Evolutionary conservation across 2,329 filamentous ascomycete species (phyloP), one percentile per base, ranked within the genome.

Genomic region (Aspergillus ochraceoroseus): DNA sequence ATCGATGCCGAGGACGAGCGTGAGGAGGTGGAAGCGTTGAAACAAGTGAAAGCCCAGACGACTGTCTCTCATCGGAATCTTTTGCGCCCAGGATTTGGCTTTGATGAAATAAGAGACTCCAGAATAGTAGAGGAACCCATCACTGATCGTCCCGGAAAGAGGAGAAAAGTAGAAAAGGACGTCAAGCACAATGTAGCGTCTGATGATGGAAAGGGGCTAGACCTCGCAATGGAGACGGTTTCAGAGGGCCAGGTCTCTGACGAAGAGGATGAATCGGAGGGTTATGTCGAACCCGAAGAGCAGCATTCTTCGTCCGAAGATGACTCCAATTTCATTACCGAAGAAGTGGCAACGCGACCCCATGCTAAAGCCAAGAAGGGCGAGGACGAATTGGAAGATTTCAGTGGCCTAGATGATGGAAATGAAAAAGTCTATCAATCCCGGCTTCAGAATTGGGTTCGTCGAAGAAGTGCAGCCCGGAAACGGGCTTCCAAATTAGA

Each of bases 331-430:
- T 61, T 58, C 31, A 48, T 57, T 27, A 54, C 58, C 3, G 59
- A 62, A 23, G 58, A 54, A n/a, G 35, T 43, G n/a, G 54, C 53
- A 14, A 52, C 51, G 34, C 46, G 42, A 30, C 43, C 39, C 35
- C 41, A 41, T 29, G 54, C 53, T 20, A 56, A 55, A 32, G 41
- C 47, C 23, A 44, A 41, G n/a, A 54, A 51, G 29, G 12, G 72
- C 64, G 53, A 61, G 52, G 30, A 59, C 53, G 23, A 68, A 53
- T 45, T 74, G 5, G 75, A 80, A 51, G 77, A 81, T 52, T 62
- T 83, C 19, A 71, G 74, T 8, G 76, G 76, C 2, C 65, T 95
- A 13, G 92, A 98, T 55, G 92, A 98, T 61, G 94, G 92, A 0
- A 84, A 94, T 44, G 89, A 95, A 61, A 68, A 73, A 0, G 73